phyloP scores from a whole-genome alignment of 345 rosid species.

The Aegle marmelos region DNA sequence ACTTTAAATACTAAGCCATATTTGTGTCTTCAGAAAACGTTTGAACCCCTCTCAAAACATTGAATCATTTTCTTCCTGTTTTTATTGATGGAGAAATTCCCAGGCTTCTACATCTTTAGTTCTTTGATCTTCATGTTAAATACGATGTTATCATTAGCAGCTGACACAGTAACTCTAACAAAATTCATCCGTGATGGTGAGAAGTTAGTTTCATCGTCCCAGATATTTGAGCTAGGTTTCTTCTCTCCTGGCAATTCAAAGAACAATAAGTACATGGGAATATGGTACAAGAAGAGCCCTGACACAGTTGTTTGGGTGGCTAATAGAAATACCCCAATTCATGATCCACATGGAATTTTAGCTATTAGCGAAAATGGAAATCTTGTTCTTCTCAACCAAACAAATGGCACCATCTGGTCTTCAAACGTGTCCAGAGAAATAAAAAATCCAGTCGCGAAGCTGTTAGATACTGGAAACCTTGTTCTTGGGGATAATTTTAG shows the following conservation, averaged over 20 bases:
- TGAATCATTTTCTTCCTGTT: too few relatives aligned
- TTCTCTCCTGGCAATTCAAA: neutral
- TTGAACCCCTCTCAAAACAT: too few relatives aligned
- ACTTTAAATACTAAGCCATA: too few relatives aligned
- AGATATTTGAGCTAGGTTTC: neutral
- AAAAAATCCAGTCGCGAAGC: conserved; percentile 22
- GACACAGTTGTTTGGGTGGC: conserved; percentile 35
- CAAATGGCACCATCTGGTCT: conserved; percentile 24
- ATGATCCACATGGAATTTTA: conserved; percentile 23
- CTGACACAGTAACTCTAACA: neutral
- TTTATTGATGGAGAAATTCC: neutral
- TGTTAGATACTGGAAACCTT: conserved; percentile 42
- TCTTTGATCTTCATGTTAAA: neutral
- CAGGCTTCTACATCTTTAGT: neutral
- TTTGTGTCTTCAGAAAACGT: too few relatives aligned
- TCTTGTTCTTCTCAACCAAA: conserved; percentile 27
- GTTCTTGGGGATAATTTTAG: conserved; percentile 25
- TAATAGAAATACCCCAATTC: conserved; percentile 34
- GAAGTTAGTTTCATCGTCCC: neutral
- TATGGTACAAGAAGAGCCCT: conserved; percentile 5
- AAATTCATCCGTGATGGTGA: conserved; percentile 1
- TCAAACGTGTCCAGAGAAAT: conserved; percentile 17
- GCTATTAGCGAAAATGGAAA: conserved; percentile 18
- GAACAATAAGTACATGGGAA: neutral
- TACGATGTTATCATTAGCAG: neutral